Base-by-base conservation (phyloP, 2,329 filamentous ascomycete genomes). In the Fusarium clavum region DNA sequence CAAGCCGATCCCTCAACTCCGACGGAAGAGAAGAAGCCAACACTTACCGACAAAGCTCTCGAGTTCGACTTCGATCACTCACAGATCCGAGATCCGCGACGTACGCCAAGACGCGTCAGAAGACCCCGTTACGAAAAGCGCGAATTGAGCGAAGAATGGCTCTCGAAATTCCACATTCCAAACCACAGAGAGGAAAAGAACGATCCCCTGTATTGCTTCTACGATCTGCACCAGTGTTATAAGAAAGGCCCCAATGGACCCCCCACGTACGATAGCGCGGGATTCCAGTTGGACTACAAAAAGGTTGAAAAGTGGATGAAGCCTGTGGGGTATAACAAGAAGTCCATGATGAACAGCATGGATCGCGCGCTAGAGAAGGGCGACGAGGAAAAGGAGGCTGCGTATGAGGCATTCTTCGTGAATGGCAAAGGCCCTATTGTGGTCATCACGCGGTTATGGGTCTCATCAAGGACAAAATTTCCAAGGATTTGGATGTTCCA, bases 231-330 rank as follows among this genome's bases (percentile, higher is more conserved):
- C 10, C 24, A 69, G 12, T 74, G 72, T n/a, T 56, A 63, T n/a
- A 57, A 63, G 12, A 72, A 72, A 29, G 67, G 67, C 5, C 54
- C 57, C 2, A 24, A 72, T 11, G 71, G 72, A 4, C 48, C 59
- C 0, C 67, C 71, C 1, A 61, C 67, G 3, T 74, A 73, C 6
- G 67, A 74, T 20, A 8, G 6, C 1, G 67, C 48, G 0, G 69
- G 71, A 2, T 74, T 67, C 18, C 64, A 74, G 40, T 61, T 74
- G 2, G 71, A 74, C 20, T 73, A 61, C 38, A 18, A 61, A 0
- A 74, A 74, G 18, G 67, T 74, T 0, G 44, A 44, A 6, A 40
- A 54, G 13, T 61, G 52, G 57, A 73, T 74, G 67, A 72, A 65
- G 29, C 71, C 67, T 6, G 5, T 10, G 5, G 7, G 14, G 4